A percentile compares a stretch with the other conserved stretches of the same genome.
Conservation (phyloP, 2,329 filamentous ascomycete genomes). For the Chaetomium globosum region DNA sequence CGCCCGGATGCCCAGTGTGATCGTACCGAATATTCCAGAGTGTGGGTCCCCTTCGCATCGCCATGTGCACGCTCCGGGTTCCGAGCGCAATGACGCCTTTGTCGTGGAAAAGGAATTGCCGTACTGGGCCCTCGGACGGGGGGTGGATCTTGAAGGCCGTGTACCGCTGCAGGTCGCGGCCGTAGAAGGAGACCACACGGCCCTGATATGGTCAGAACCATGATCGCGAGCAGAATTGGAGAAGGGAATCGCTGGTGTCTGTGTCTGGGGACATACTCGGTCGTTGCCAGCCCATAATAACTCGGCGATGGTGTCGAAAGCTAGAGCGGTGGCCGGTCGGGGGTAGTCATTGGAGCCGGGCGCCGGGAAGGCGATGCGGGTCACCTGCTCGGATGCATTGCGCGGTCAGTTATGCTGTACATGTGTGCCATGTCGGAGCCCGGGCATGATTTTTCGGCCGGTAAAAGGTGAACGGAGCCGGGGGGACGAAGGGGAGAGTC, state of each 20-base stretch:
- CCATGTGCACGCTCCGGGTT: conserved; percentile 81
- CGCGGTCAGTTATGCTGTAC: conserved; percentile 19
- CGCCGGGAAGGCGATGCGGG: conserved; percentile 78
- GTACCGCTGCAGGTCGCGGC: conserved; percentile 81
- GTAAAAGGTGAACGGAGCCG: not conserved
- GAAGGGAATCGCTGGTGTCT: not conserved
- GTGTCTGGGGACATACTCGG: conserved; percentile 50
- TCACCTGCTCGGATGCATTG: conserved; percentile 58
- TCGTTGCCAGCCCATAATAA: conserved; percentile 92
- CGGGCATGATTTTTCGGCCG: not conserved
- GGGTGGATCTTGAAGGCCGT: conserved; percentile 85
- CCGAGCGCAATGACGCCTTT: conserved; percentile 87
- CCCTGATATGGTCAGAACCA: conserved; percentile 58
- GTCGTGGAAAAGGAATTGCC: conserved; percentile 88
- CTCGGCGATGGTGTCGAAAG: conserved; percentile 88
- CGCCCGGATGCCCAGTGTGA: conserved; percentile 22
- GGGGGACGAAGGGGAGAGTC: not conserved
- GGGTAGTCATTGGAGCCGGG: conserved; percentile 70
- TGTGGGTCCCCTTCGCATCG: conserved; percentile 76
- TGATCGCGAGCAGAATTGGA: not conserved
- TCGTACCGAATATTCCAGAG: conserved; percentile 84
- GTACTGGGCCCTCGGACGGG: conserved; percentile 73
- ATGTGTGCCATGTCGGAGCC: not conserved
- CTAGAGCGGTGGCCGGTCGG: conserved; percentile 75
- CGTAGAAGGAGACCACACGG: conserved; percentile 84